phyloP scores from a whole-genome alignment of 2,329 filamentous ascomycete genomes.

The Beauveria sp. region DNA sequence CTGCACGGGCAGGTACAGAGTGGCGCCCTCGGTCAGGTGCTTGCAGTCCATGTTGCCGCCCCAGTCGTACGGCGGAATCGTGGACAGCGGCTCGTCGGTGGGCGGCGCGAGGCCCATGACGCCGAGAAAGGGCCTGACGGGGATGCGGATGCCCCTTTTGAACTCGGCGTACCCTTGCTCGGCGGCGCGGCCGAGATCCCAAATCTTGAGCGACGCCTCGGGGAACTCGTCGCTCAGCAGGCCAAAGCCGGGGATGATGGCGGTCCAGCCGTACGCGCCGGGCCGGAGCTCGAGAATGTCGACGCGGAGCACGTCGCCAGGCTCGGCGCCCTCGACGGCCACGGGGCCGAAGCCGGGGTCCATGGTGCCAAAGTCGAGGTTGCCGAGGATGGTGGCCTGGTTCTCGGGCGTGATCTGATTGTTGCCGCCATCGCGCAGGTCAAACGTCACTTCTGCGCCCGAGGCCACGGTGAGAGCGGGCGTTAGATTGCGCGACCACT shows the following conservation, averaged over 20 bases:
- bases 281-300: conserved; percentile 39
- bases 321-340: conserved; percentile 38
- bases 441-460: conserved; percentile 38
- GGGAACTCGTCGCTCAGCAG: conserved; percentile 41
- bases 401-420: conserved; percentile 39
- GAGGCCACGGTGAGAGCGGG: conserved; percentile 40
- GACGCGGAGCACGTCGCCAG: conserved; percentile 44
- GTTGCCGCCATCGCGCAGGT: conserved; percentile 41
- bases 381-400: conserved; percentile 28
- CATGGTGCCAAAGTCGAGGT: conserved; percentile 32
- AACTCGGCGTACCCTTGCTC: conserved; percentile 30
- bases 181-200: conserved; percentile 28
- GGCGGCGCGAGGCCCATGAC: conserved; percentile 43
- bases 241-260: conserved; percentile 42
- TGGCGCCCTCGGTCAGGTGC: conserved; percentile 37
- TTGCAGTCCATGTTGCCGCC: conserved; percentile 50
- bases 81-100: conserved; percentile 35
- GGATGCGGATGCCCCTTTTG: conserved; percentile 39
- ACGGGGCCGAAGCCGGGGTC: conserved; percentile 46
- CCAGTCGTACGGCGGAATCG: conserved; percentile 41
- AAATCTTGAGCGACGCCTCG: conserved; percentile 37
- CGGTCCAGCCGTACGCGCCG: conserved; percentile 44
- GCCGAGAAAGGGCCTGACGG: conserved; percentile 43
- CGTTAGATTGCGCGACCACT: conserved; percentile 38
- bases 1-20: conserved; percentile 41